phyloP scores from a whole-genome alignment of 108 stramenopile species.

The Skeletonema potamos region DNA sequence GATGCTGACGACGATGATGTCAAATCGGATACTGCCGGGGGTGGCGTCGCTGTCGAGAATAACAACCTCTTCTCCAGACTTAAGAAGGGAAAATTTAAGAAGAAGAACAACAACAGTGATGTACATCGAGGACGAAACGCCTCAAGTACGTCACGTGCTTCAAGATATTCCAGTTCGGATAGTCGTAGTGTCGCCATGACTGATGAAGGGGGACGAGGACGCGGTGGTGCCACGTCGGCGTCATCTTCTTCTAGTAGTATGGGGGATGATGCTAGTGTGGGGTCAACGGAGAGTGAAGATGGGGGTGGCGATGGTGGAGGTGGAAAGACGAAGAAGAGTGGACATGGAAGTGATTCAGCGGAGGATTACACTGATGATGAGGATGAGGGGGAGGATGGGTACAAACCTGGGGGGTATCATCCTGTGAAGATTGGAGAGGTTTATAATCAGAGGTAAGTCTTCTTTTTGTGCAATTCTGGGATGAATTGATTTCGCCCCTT shows the following conservation, averaged over 20 bases:
- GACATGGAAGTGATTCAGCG: conserved; percentile 65
- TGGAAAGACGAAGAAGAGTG: conserved; percentile 8
- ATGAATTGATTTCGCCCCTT: not conserved
- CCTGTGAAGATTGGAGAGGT: conserved; percentile 93
- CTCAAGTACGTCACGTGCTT: not conserved
- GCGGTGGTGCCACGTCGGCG: conserved; percentile 5
- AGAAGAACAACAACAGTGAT: not conserved
- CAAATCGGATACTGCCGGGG: not conserved
- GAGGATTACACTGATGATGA: conserved; percentile 96
- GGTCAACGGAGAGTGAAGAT: conserved; percentile 33
- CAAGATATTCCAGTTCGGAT: not conserved
- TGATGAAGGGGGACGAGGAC: not conserved
- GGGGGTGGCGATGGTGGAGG: conserved; percentile 9
- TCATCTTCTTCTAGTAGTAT: conserved; percentile 26
- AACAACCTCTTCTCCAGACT: not conserved
- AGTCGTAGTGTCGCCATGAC: not conserved
- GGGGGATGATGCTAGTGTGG: conserved; percentile 39
- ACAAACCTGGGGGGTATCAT: conserved; percentile 94
- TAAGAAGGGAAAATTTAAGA: not conserved
- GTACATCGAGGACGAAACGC: not conserved
- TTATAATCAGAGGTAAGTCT: conserved; percentile 86
- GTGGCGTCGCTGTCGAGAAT: not conserved
- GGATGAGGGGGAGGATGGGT: conserved; percentile 90
- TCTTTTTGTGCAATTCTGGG: conserved; percentile 10
- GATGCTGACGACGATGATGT: conserved; percentile 5